Percentiles rank a stretch among this genome's conserved stretches.
phyloP scores from a whole-genome alignment of 371 early-diverging fungal genomes.

The Batkoa obscura region DNA sequence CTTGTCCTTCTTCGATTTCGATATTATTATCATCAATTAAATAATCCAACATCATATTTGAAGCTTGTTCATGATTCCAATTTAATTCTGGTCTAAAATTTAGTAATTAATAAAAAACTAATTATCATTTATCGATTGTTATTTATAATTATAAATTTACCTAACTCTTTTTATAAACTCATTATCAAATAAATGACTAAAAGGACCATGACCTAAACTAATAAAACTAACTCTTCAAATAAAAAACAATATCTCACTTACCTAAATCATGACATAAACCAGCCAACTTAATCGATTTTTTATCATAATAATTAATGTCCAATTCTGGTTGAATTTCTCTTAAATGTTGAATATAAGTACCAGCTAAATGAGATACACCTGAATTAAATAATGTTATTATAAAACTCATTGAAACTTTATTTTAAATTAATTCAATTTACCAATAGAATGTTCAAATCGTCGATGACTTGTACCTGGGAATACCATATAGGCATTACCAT shows the following conservation, averaged over 20 bases:
- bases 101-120: neutral
- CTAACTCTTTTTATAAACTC: slow-evolving; percentile 50
- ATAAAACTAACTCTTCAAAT: neutral
- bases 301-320: slow-evolving; percentile 51
- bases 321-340: slow-evolving; percentile 59
- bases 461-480: slow-evolving; percentile 89
- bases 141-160: slow-evolving; percentile 9
- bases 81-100: slow-evolving; percentile 25
- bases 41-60: slow-evolving; percentile 75
- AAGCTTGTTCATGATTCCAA: slow-evolving; percentile 84
- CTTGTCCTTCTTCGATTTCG: slow-evolving; percentile 39
- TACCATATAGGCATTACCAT: slow-evolving; percentile 68
- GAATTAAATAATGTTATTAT: neutral
- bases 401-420: neutral
- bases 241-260: slow-evolving; percentile 8
- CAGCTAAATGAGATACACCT: slow-evolving; percentile 71
- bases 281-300: slow-evolving; percentile 72
- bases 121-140: too few species aligned
- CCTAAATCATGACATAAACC: slow-evolving; percentile 91
- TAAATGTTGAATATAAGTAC: slow-evolving; percentile 45
- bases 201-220: slow-evolving; percentile 69
- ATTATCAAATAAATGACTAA: slow-evolving; percentile 85
- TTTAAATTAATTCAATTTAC: slow-evolving; percentile 14
- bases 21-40: slow-evolving; percentile 63
- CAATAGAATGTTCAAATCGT: slow-evolving; percentile 75